Percentiles rank a stretch among this genome's conserved stretches.
These are phyloP conservation scores for Aurinia saxatilis DNA, from an alignment of 345 rosid genomes.

Conservation along the genomic window DNA sequence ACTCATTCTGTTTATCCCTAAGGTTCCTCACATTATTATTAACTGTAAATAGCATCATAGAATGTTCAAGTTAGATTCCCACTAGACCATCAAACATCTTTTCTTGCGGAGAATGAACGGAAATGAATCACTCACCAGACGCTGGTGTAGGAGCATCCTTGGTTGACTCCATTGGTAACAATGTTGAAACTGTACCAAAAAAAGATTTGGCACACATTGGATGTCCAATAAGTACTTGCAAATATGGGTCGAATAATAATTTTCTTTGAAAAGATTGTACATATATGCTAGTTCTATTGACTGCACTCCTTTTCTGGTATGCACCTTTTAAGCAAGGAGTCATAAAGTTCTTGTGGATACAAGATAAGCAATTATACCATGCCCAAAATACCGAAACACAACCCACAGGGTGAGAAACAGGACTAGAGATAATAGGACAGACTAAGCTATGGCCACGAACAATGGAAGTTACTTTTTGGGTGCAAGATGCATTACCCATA, in stretches of 20 bases:
- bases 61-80: slow-evolving; percentile 14
- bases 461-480: slow-evolving; percentile 2
- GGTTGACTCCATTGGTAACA: slow-evolving; percentile 11
- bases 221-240: background rate
- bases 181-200: slow-evolving; percentile 16
- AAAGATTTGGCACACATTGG: slow-evolving; percentile 1
- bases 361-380: slow-evolving; percentile 2
- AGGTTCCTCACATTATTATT: slow-evolving; percentile 9
- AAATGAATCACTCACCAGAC: slow-evolving; percentile 18
- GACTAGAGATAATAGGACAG: background rate
- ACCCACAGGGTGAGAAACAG: background rate
- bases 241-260: background rate
- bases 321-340: background rate
- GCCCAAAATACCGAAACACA: background rate
- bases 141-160: slow-evolving; percentile 15
- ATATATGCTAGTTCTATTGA: background rate
- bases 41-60: slow-evolving; percentile 18
- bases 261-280: background rate
- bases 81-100: background rate
- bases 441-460: background rate
- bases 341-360: background rate
- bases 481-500: slow-evolving; percentile 41
- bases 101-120: slow-evolving; percentile 1
- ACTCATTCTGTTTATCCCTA: slow-evolving; percentile 6
- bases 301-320: background rate